phyloP scores from a whole-genome alignment of 2,329 filamentous ascomycete genomes.

The Monilinia fructigena region DNA sequence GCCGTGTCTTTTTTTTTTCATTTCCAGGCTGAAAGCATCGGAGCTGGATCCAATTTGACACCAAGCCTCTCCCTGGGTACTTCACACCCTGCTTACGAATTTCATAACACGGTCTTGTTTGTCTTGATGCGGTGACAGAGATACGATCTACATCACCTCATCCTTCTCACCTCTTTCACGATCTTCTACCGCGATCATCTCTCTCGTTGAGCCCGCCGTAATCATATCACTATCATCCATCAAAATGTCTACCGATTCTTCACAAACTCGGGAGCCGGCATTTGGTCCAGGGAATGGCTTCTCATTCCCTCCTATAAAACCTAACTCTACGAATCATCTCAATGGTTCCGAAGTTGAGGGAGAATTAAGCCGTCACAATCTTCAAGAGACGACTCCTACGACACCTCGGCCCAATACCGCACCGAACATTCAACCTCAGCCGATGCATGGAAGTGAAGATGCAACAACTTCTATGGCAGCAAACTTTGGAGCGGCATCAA shows the following conservation, averaged over 20 bases:
- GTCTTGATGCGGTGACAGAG: slow-evolving; percentile 23
- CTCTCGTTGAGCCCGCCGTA: slow-evolving; percentile 10
- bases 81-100: slow-evolving; percentile 19
- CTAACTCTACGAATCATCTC: slow-evolving; percentile 47
- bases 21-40: slow-evolving; percentile 24
- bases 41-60: slow-evolving; percentile 23
- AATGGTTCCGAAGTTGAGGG: slow-evolving; percentile 7
- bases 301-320: slow-evolving; percentile 60
- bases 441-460: slow-evolving; percentile 44
- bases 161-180: background rate
- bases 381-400: slow-evolving; percentile 54
- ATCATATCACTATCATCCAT: background rate
- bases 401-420: slow-evolving; percentile 48
- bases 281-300: slow-evolving; percentile 25
- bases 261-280: slow-evolving; percentile 13
- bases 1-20: slow-evolving; percentile 24
- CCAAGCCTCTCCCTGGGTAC: slow-evolving; percentile 34
- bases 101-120: background rate
- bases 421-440: slow-evolving; percentile 46
- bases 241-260: slow-evolving; percentile 9
- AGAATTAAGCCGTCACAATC: slow-evolving; percentile 29
- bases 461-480: slow-evolving; percentile 65
- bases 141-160: slow-evolving; percentile 9
- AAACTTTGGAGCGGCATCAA: slow-evolving; percentile 44
- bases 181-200: slow-evolving; percentile 2